These are phyloP conservation scores for Penicillium maclennaniae DNA, from an alignment of 495 filamentous ascomycete genomes.

Conservation along the genomic window DNA sequence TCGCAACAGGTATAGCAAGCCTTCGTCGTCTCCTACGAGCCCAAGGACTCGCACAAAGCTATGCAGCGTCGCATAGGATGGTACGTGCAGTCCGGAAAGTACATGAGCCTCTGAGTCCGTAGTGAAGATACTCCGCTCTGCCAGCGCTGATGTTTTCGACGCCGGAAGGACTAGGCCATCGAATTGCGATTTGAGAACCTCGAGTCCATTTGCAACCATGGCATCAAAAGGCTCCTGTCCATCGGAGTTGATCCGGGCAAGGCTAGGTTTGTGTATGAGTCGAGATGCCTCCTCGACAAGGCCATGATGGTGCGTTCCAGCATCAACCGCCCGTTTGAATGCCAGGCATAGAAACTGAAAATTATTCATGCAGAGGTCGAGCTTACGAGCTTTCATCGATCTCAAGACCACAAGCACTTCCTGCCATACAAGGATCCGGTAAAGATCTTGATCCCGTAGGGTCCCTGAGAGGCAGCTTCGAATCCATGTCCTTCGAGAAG, in stretches of 20 bases:
- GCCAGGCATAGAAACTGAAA: constrained; percentile 45
- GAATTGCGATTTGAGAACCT: constrained; percentile 34
- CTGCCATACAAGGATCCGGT: constrained; percentile 43
- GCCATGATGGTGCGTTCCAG: constrained; percentile 23
- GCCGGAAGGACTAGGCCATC: constrained; percentile 35
- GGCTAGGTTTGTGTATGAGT: constrained; percentile 15
- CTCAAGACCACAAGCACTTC: constrained; percentile 28
- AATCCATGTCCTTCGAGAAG: not conserved
- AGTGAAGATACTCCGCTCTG: constrained; percentile 19
- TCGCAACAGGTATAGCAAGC: constrained; percentile 44
- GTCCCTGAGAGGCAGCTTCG: constrained; percentile 1
- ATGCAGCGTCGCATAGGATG: constrained; percentile 47
- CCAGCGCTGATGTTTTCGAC: constrained; percentile 20
- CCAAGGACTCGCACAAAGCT: constrained; percentile 52
- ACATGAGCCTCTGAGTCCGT: constrained; percentile 18
- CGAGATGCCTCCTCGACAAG: constrained; percentile 24
- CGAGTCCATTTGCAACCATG: constrained; percentile 32
- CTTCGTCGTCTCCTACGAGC: constrained; percentile 44
- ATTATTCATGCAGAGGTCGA: constrained; percentile 39
- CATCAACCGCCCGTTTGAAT: constrained; percentile 40
- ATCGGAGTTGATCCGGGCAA: constrained; percentile 3
- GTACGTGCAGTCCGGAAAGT: constrained; percentile 38
- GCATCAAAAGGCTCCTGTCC: constrained; percentile 22
- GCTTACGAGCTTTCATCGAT: constrained; percentile 36
- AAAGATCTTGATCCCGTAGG: constrained; percentile 18